Evolutionary conservation across 202 grass and related monocot species (phyloP).

Genomic region (Dendrocalamus latiflorus): DNA sequence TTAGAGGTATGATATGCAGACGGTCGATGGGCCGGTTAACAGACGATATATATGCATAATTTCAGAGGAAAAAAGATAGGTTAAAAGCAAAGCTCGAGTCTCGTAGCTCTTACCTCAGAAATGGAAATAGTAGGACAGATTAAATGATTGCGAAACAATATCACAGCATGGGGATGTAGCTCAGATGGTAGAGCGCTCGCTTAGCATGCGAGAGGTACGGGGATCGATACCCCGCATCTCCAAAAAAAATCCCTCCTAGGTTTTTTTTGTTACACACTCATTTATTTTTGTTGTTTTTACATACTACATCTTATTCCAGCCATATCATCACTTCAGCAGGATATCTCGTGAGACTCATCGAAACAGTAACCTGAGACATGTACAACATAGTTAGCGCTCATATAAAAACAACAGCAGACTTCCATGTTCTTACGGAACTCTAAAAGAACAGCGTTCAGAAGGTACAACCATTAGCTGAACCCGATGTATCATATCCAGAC

Average conservation of each 20-base stretch:
- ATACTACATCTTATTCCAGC: background rate
- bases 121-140: no score
- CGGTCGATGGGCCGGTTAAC: background rate
- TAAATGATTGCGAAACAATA: no score
- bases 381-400: background rate
- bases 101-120: no score
- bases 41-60: background rate
- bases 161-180: slow-evolving; percentile 14
- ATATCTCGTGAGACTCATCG: background rate
- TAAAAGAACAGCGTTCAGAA: background rate
- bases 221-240: slow-evolving; percentile 35
- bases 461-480: background rate
- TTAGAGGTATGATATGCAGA: background rate
- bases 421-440: background rate
- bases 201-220: slow-evolving; percentile 39
- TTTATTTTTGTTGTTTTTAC: background rate
- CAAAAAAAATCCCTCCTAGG: background rate
- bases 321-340: background rate
- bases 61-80: background rate
- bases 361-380: no score
- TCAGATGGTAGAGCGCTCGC: slow-evolving; percentile 43
- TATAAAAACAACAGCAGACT: background rate
- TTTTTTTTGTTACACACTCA: background rate
- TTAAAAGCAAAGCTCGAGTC: no score
- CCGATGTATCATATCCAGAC: background rate